These are phyloP conservation scores for Boletus sensibilis DNA, from an alignment of 768 basidiomycete species.

Conservation along the genomic window DNA sequence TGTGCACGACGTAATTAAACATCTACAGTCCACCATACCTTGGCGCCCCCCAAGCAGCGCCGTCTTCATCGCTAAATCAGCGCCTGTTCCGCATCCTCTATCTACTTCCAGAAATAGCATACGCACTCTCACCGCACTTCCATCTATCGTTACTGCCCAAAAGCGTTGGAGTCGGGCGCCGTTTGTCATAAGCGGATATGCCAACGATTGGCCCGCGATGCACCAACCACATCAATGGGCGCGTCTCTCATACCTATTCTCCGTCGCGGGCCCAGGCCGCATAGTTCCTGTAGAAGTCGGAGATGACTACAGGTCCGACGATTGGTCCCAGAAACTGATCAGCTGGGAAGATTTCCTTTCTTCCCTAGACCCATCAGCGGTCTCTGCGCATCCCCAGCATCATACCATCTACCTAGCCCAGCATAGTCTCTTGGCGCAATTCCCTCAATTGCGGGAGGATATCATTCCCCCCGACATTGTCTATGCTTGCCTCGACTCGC, in stretches of 20 bases:
- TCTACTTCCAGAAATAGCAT: constrained; percentile 31
- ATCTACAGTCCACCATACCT: constrained; percentile 49
- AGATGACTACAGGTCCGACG: constrained; percentile 69
- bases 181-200: constrained; percentile 70
- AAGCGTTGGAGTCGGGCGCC: constrained; percentile 46
- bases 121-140: constrained; percentile 44
- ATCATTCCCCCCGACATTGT: constrained; percentile 87
- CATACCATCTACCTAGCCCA: constrained; percentile 82
- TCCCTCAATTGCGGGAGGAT: constrained; percentile 74
- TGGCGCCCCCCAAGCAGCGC: constrained; percentile 2
- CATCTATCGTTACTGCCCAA: constrained; percentile 60
- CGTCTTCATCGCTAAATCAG: constrained; percentile 5
- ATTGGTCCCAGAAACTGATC: constrained; percentile 83
- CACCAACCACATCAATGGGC: constrained; percentile 62
- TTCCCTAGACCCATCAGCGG: constrained; percentile 34
- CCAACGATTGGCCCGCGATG: constrained; percentile 77
- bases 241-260: constrained; percentile 64
- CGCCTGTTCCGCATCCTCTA: background rate
- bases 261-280: constrained; percentile 74
- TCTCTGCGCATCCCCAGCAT: constrained; percentile 10
- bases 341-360: constrained; percentile 74
- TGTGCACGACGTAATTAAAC: constrained; percentile 59
- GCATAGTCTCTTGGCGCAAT: constrained; percentile 81
- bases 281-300: constrained; percentile 92
- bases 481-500: constrained; percentile 56